A percentile compares a stretch with the other conserved stretches of the same genome.
Evolutionary conservation across 345 rosid species (phyloP).

Genomic region (Hibiscus mutabilis): DNA sequence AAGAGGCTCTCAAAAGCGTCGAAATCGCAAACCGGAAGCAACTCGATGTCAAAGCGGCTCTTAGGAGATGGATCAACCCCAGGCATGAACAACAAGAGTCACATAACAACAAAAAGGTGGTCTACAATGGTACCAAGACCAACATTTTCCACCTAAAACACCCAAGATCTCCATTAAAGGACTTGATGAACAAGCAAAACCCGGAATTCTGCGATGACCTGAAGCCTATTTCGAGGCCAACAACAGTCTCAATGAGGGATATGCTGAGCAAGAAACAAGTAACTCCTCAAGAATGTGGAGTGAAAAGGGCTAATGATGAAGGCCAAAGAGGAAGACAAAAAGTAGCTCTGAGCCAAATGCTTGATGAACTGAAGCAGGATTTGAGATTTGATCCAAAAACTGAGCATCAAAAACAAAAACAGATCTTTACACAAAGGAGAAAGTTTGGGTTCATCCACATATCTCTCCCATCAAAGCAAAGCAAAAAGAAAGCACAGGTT

Average conservation of each 20-base stretch:
- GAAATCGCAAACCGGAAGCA: conserved; percentile 72
- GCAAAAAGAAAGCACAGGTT: conserved; percentile 47
- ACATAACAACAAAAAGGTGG: conserved; percentile 20
- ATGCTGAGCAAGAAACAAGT: conserved; percentile 41
- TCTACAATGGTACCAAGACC: conserved; percentile 23
- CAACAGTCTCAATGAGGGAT: conserved; percentile 86
- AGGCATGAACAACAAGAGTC: conserved; percentile 24
- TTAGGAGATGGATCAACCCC: conserved; percentile 48
- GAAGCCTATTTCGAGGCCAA: conserved; percentile 57
- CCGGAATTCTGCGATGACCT: neutral
- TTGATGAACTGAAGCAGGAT: conserved; percentile 67
- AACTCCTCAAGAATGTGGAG: conserved; percentile 31
- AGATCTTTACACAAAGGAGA: conserved; percentile 49
- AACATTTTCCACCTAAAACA: conserved; percentile 10
- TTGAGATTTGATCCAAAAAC: conserved; percentile 35
- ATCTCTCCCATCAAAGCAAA: conserved; percentile 53
- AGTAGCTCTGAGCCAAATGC: conserved; percentile 82
- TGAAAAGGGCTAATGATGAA: conserved; percentile 27
- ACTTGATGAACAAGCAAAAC: conserved; percentile 23
- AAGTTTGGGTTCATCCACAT: conserved; percentile 86
- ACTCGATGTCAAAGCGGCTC: conserved; percentile 65
- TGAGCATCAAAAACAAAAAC: conserved; percentile 37
- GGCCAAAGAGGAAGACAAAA: conserved; percentile 43
- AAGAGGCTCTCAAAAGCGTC: conserved; percentile 61
- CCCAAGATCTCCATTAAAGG: conserved; percentile 31